phyloP scores from a whole-genome alignment of 495 filamentous ascomycete genomes.

The Lophium mytilinum region DNA sequence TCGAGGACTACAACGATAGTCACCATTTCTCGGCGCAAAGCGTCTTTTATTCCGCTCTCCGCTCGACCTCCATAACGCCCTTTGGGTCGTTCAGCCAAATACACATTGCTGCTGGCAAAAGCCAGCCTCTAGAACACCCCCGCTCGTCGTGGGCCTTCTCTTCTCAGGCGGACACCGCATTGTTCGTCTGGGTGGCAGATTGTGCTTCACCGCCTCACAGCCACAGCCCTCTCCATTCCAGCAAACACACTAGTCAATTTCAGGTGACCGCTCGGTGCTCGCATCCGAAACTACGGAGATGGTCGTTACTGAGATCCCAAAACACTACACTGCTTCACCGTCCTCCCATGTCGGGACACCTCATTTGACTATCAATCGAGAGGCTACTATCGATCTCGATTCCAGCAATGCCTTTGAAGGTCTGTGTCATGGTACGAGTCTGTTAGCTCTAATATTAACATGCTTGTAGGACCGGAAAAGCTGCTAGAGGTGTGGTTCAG shows the following conservation, averaged over 20 bases:
- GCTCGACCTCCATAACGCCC: constrained; percentile 82
- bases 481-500: constrained; percentile 98
- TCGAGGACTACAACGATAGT: constrained; percentile 57
- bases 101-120: constrained; percentile 37
- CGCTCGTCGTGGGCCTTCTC: constrained; percentile 76
- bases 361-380: constrained; percentile 91
- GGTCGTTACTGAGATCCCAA: constrained; percentile 71
- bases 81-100: constrained; percentile 41
- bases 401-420: constrained; percentile 96
- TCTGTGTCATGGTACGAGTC: constrained; percentile 29
- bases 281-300: constrained; percentile 49
- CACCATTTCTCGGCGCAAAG: constrained; percentile 83
- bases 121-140: constrained; percentile 33
- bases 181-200: constrained; percentile 84
- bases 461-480: constrained; percentile 75
- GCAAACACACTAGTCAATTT: neutral
- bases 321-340: constrained; percentile 70
- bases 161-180: constrained; percentile 80
- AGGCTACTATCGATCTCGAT: constrained; percentile 88
- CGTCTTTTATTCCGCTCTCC: constrained; percentile 72
- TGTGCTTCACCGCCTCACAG: constrained; percentile 46
- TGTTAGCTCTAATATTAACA: constrained; percentile 1
- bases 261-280: constrained; percentile 6
- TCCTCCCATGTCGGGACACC: constrained; percentile 69
- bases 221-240: constrained; percentile 2